Base-by-base conservation (phyloP, 2,329 filamentous ascomycete genomes). In the Penicillium sp. region DNA sequence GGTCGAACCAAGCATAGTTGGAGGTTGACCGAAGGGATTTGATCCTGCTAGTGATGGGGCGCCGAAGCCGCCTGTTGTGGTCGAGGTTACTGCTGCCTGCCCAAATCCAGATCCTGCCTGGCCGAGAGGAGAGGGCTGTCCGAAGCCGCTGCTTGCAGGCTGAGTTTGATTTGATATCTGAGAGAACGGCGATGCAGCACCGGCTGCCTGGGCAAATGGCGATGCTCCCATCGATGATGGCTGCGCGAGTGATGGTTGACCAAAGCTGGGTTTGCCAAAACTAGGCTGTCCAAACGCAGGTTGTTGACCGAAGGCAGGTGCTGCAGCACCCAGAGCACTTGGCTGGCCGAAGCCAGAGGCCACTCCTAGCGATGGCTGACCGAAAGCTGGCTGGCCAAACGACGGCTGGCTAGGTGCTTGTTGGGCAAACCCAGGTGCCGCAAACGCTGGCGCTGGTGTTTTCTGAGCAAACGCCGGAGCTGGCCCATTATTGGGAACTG, bases 141-240 rank as follows among this genome's bases (percentile, higher is more conserved):
- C 71, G 52, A 75, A 75, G 4, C 66, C 71, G 56, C 62, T 68
- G 74, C 56, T 73, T 66, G 52, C 29, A 35, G 54, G 74, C 67
- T 71, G 69, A 23, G 60, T 65, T 38, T 71, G 69, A 26, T 56
- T 59, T 41, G 70, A 64, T 21, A 79, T 69, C 58, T 80, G 79
- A 2, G 83, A 80, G 64, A 87, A 86, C 3, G 77, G 73, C 44
- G 77, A 74, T 7, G 71, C 65, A 51, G 69, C 66, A 47, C 65
- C 69, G 1, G 58, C n/a, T 41, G 77, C 75, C 38, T 78, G 74
- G 41, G 78, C 78, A 58, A 82, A 77, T 21, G 70, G 67, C 13
- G 70, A 65, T 3, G 63, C 59, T 59, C 69, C 70, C 17, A 68
- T 62, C 5, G 66, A 58, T 29, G 70, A 62, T 26, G 70, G 67